A percentile compares a stretch with the other conserved stretches of the same genome.
These are phyloP conservation scores for Penicilliopsis zonata DNA, from an alignment of 495 filamentous ascomycete genomes.

Conservation along the genomic window DNA sequence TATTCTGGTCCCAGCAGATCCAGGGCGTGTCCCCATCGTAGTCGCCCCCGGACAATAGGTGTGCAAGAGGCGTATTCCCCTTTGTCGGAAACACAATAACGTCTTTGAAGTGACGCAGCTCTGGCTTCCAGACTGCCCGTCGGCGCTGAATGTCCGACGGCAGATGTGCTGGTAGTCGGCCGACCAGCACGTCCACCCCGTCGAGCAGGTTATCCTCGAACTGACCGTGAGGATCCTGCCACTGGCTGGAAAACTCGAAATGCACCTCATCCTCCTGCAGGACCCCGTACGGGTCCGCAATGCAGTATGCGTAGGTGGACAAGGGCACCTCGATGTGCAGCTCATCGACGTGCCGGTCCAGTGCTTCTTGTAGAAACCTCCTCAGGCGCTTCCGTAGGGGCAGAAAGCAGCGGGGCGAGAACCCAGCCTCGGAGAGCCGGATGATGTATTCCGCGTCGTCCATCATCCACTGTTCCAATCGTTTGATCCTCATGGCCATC, in stretches of 20 bases:
- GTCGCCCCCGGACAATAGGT: conserved; percentile 82
- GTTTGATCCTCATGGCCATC: conserved; percentile 11
- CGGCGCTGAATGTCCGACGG: conserved; percentile 72
- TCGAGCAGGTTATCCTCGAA: conserved; percentile 50
- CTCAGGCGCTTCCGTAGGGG: conserved; percentile 48
- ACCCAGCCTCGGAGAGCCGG: conserved; percentile 43
- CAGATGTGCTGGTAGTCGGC: conserved; percentile 70
- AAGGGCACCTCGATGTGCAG: conserved; percentile 59
- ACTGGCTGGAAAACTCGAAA: conserved; percentile 58
- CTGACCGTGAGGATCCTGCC: conserved; percentile 43
- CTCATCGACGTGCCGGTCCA: conserved; percentile 45
- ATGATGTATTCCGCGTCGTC: conserved; percentile 24
- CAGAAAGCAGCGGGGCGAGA: conserved; percentile 44
- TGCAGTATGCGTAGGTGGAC: conserved; percentile 72
- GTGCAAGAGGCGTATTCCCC: conserved; percentile 59
- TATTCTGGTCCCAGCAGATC: conserved; percentile 76
- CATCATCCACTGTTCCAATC: conserved; percentile 23
- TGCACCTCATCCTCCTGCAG: conserved; percentile 69
- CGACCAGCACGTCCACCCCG: conserved; percentile 69
- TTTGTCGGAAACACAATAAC: conserved; percentile 74
- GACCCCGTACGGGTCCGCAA: conserved; percentile 64
- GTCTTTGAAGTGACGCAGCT: conserved; percentile 67
- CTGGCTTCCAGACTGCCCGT: conserved; percentile 50
- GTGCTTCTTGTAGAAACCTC: conserved; percentile 37
- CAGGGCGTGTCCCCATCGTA: conserved; percentile 88